Evolutionary conservation across 257 asterid species (phyloP), one percentile per base, ranked within the genome.

Genomic region (Oldenlandia corymbosa): DNA sequence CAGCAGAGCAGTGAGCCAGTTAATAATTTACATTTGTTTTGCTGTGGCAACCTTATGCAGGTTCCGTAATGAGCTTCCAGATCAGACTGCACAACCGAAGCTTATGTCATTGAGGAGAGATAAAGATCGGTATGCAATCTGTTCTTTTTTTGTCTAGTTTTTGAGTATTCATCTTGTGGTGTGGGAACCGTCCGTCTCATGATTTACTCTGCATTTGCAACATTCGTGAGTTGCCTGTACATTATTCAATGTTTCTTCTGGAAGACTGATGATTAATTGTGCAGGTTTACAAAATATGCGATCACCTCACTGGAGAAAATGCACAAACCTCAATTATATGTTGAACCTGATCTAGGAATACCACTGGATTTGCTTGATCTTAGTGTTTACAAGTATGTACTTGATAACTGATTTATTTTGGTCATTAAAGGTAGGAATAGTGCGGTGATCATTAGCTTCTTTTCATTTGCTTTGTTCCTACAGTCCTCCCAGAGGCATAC

Each of bases 321-420:
- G 66, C 92, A 95, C 91, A 92, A 92, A 76, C 97, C 99, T 63
- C 91, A 82, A 74, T 80, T 92, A 43, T 72, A 92, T 48, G 93
- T 92, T 67, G 97, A 92, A 69, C 99, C 99, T 34, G 99, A 92
- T 80, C 85, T 92, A 32, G 99, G 97, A 69, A 92, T 89, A 71
- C 97, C 99, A 1, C 87, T 89, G 49, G 99, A 92, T 80, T 88
- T 92, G 66, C 99, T 92, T 81, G 99, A 92, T 81, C 87, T 92
- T 72, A 89, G 95, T 60, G 94, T 93, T 32, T 93, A 87, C 80
- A 90, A 87, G 99, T 93, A 90, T 74, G 78, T 76, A 59, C 51
- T 57, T 24, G 17, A 21, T 31, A 7, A 17, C 61, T 17, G 16
- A 39, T 34, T 21, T 34, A 27, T 26, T 34, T 45, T 27, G 49